Base-by-base conservation (phyloP, 2,329 filamentous ascomycete species). In the Beauveria australis region DNA sequence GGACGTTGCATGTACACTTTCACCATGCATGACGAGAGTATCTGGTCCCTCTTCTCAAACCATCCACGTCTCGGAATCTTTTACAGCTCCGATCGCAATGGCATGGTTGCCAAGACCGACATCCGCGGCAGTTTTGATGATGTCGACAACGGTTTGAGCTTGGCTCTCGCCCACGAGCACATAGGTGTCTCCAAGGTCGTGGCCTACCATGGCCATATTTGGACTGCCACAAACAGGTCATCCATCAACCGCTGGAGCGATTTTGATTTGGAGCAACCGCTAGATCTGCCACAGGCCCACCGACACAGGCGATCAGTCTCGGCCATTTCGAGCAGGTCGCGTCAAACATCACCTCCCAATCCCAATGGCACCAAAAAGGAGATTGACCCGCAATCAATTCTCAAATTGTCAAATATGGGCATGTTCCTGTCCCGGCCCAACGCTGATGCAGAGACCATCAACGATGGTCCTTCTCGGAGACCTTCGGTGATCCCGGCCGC, bases 11-110 rank as follows among this genome's bases (percentile, higher is more conserved):
- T 97, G 88, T 91, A 97, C 74, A 99, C 94, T 0, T 83, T 99
- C 67, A 97, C 92, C 59, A 99, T 99, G 94, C 94, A 99, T 76
- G 96, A 96, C 70, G 92, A 96, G 70, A 97, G 92, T 71, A 91
- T 99, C 24, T 99, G 94, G 94, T 95, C 91, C 1, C 80, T 99
- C 24, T 96, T 89, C 74, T 97, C 94, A 0, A 87, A 93, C 59
- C 86, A 96, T 67, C 92, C 92, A 0, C 83, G 89, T 62, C 81
- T 99, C 4, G 88, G 88, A 10, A 84, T 96, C 33, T 97, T 99
- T 74, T 97, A 97, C 76, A 97, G 93, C 60, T 90, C 89, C 67
- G 94, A 99, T 74, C 87, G 93, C 56, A 92, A 91, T 1, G 94
- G 94, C 3, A 76, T 97, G 63, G 88, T 99, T n/a, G 93, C 92